Percentiles rank a stretch among this genome's conserved stretches.
phyloP scores from a whole-genome alignment of 2,329 filamentous ascomycete genomes.

The Beauveria sp. region DNA sequence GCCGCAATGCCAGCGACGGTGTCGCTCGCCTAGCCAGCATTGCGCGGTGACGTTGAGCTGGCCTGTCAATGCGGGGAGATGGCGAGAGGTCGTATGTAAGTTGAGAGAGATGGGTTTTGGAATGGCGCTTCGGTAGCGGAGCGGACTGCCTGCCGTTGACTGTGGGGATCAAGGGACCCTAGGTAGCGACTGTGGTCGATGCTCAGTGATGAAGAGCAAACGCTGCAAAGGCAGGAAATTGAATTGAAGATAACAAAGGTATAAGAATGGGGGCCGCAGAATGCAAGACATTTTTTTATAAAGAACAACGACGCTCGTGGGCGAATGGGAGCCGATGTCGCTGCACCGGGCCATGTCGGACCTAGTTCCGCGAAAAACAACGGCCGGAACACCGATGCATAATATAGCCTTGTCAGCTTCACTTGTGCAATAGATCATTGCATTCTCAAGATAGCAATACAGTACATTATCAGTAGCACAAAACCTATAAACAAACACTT shows the following conservation, averaged over 20 bases:
- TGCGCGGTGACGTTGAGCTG: neutral
- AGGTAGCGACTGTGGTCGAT: neutral
- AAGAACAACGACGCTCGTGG: neutral
- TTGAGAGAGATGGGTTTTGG: neutral
- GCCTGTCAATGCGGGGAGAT: neutral
- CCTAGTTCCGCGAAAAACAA: neutral
- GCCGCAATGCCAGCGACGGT: neutral
- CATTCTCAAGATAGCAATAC: neutral
- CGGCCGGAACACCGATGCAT: constrained; percentile 5
- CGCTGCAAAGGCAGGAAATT: neutral
- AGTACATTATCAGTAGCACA: neutral
- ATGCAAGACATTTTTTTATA: neutral
- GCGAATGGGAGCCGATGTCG: neutral
- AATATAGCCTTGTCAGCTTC: too few relatives aligned
- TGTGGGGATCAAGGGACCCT: neutral
- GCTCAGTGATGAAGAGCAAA: neutral
- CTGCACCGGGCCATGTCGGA: neutral
- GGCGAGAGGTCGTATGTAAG: neutral
- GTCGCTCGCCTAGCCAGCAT: constrained; percentile 6
- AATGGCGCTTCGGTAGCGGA: neutral
- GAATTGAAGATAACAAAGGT: too few relatives aligned
- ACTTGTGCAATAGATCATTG: neutral
- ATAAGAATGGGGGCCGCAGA: too few relatives aligned
- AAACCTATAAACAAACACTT: neutral
- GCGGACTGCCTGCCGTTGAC: neutral